Evolutionary conservation across 352 stramenopile species (phyloP).

Genomic region (Globisporangium heterothallicum): DNA sequence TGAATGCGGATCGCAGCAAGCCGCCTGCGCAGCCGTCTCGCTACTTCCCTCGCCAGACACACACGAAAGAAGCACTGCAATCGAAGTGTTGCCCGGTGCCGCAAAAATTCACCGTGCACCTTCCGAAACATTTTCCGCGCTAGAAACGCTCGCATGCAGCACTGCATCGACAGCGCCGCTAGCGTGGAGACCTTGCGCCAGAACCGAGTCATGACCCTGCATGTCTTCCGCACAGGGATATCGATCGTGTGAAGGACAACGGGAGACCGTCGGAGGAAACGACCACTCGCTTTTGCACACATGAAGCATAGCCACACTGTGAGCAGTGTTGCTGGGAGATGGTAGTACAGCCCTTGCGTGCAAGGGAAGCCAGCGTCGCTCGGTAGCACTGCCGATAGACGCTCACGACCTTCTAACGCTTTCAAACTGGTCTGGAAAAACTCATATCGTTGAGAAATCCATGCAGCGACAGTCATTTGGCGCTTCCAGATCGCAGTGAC

Average conservation of each 20-base stretch:
- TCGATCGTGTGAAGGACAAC: constrained; percentile 31
- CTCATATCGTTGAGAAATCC: constrained; percentile 17
- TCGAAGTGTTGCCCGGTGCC: constrained; percentile 16
- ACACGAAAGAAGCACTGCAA: constrained; percentile 50
- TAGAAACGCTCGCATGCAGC: constrained; percentile 20
- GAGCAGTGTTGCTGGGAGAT: constrained; percentile 30
- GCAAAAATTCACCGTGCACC: constrained; percentile 16
- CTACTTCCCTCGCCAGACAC: constrained; percentile 23
- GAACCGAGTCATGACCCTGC: constrained; percentile 13
- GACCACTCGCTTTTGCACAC: constrained; percentile 14
- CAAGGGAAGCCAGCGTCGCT: not conserved
- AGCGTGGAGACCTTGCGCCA: constrained; percentile 19
- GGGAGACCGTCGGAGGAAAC: constrained; percentile 38
- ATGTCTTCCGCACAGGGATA: constrained; percentile 28
- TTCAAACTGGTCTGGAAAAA: constrained; percentile 5
- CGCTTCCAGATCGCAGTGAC: constrained; percentile 25
- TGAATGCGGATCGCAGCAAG: constrained; percentile 35
- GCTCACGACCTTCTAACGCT: not conserved
- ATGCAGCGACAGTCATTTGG: constrained; percentile 36
- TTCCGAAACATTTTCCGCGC: constrained; percentile 21
- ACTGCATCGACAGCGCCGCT: constrained; percentile 33
- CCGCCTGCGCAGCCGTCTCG: constrained; percentile 18
- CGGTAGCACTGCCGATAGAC: not conserved
- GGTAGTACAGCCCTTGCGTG: constrained; percentile 17
- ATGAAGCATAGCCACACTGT: constrained; percentile 37